These are phyloP conservation scores for Leucocoprinus birnbaumii DNA, from an alignment of 768 basidiomycete species.

Conservation along the genomic window DNA sequence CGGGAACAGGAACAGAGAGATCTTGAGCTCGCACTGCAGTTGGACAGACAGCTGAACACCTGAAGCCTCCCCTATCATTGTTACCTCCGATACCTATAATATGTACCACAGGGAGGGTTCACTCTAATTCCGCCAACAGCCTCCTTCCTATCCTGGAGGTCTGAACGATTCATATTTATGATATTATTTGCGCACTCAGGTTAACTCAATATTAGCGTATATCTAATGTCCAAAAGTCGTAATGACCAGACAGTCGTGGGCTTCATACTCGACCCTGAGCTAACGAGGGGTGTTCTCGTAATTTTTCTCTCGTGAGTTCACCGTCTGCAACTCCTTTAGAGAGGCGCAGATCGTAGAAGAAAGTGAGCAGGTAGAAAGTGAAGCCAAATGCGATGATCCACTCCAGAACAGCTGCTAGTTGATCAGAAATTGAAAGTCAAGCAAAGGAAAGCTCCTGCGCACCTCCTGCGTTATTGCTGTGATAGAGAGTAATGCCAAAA, in stretches of 20 bases:
- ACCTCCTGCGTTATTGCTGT: constrained; percentile 49
- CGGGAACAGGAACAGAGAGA: constrained; percentile 41
- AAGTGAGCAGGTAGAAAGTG: constrained; percentile 71
- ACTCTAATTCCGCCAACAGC: no score
- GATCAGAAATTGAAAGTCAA: not conserved
- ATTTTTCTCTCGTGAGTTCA: constrained; percentile 33
- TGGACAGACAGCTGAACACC: constrained; percentile 55
- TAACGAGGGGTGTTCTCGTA: constrained; percentile 16
- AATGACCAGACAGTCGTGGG: not conserved
- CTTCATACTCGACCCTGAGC: constrained; percentile 6
- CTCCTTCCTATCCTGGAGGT: no score
- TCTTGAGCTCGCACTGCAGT: constrained; percentile 46
- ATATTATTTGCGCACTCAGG: no score
- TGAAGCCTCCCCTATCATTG: constrained; percentile 11
- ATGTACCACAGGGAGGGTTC: no score
- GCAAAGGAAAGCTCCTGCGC: constrained; percentile 10
- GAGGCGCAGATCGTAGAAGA: constrained; percentile 67
- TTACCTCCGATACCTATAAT: no score
- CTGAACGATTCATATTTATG: no score
- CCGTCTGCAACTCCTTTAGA: constrained; percentile 51
- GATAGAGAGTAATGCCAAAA: constrained; percentile 53
- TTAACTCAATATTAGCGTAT: no score
- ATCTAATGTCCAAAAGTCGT: not conserved
- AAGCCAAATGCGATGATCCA: constrained; percentile 75
- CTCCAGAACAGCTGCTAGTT: constrained; percentile 56